Conservation (phyloP, 495 filamentous ascomycete genomes). For the Aspergillus nidulans region DNA sequence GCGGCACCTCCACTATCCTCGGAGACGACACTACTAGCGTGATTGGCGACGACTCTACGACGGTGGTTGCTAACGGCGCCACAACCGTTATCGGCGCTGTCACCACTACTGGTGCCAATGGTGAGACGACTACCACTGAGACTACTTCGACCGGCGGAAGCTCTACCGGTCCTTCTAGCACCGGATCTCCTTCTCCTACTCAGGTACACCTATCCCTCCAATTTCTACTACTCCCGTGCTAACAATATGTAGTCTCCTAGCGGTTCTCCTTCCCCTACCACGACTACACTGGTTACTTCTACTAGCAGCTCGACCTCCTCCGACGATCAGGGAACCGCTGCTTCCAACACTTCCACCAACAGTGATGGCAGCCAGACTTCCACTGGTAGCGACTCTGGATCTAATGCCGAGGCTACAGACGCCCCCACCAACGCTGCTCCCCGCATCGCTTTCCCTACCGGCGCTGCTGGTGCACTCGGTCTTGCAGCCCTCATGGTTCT, state of each 20-base stretch:
- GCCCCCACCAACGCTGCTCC: slow-evolving; percentile 27
- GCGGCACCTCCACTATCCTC: neutral
- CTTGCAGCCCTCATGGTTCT: slow-evolving; percentile 40
- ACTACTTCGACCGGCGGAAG: slow-evolving; percentile 9
- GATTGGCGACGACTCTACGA: slow-evolving; percentile 4
- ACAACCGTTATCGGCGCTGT: slow-evolving; percentile 11
- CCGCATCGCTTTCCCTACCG: slow-evolving; percentile 32
- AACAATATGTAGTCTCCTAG: slow-evolving; percentile 4
- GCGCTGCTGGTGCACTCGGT: slow-evolving; percentile 35
- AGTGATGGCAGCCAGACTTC: slow-evolving; percentile 10
- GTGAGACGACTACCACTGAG: slow-evolving; percentile 10
- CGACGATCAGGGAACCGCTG: slow-evolving; percentile 14
- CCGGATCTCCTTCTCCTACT: slow-evolving; percentile 3
- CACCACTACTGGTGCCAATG: neutral
- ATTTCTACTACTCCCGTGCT: slow-evolving; percentile 9
- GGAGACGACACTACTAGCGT: neutral
- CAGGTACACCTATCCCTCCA: neutral
- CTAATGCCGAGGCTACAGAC: slow-evolving; percentile 7
- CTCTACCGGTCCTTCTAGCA: slow-evolving; percentile 8
- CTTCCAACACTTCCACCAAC: slow-evolving; percentile 7
- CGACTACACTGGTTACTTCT: slow-evolving; percentile 3
- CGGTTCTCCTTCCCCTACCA: neutral
- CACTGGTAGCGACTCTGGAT: slow-evolving; percentile 1
- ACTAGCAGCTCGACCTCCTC: neutral
- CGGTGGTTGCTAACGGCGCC: neutral